Percentiles rank a stretch among this genome's conserved stretches.
Evolutionary conservation across 148 eudicot species (phyloP).

Genomic region (Vaccinium macrocarpon): DNA sequence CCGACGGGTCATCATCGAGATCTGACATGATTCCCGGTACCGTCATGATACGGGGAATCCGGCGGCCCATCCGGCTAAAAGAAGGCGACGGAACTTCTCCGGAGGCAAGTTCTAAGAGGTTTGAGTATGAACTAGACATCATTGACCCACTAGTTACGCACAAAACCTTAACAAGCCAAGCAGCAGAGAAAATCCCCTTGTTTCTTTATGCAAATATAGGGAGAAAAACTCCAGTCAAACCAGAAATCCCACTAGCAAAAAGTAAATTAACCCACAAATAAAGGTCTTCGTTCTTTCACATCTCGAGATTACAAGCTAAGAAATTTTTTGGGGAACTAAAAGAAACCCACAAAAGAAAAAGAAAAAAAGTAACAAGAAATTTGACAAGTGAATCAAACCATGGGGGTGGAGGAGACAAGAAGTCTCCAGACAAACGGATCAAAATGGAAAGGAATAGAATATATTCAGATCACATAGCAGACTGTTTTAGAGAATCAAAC

Average conservation of each 20-base stretch:
- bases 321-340: background rate
- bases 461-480: conserved; percentile 15
- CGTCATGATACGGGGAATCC: conserved; percentile 47
- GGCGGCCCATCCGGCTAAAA: conserved; percentile 35
- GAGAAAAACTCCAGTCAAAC: background rate
- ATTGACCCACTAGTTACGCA: conserved; percentile 17
- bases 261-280: conserved; percentile 1
- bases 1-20: conserved; percentile 37
- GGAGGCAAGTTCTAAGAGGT: conserved; percentile 45
- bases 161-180: background rate
- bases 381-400: conserved; percentile 6
- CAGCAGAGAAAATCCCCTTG: background rate
- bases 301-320: background rate
- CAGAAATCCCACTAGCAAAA: background rate
- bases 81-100: conserved; percentile 45
- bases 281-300: background rate
- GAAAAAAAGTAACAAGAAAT: background rate
- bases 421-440: background rate
- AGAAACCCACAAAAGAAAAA: background rate
- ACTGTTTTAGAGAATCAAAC: background rate
- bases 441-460: conserved; percentile 16
- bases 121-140: conserved; percentile 52
- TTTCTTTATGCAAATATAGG: background rate
- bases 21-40: conserved; percentile 43
- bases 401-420: background rate